Evolutionary conservation across 1,284 basidiomycete genomes (phyloP), one percentile per base, ranked within the genome.

Genomic region (Trametes hirsuta): DNA sequence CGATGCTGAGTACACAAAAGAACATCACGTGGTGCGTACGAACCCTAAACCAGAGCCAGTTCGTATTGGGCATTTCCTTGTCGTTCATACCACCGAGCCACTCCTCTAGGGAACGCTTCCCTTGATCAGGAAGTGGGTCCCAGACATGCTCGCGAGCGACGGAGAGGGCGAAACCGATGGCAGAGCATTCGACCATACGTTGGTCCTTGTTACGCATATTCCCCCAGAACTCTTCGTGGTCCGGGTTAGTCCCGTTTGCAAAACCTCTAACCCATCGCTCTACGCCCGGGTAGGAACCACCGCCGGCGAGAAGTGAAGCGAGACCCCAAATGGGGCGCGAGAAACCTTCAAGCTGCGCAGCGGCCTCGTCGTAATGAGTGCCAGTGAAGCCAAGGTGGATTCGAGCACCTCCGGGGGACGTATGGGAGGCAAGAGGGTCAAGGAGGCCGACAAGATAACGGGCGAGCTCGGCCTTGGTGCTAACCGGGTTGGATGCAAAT

Each of bases 131-230:
- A 47, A 91, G 75, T 11, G 80, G 79, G 72, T 88, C 81, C 84
- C 86, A 91, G 30, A 91, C 75, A 41, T 85, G 77, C 62, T 90
- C 84, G 37, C 81, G 81, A 2, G 86, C 86, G 14, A 90, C 81
- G 9, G 87, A 81, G 47, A 93, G 79, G 0, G 88, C 79, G 71
- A 87, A 91, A 1, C 89, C 89, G 64, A 91, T 86, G 4, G 90
- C 86, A 59, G 86, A 87, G 76, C 90, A 91, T 72, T 91, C 90
- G 0, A 92, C 90, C 90, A 93, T 93, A 25, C 90, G 74, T 73
- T 93, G 90, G 71, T 92, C 90, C 72, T 86, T 89, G 67, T 88
- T 83, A 55, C 82, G 80, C 79, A 90, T 90, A 52, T 82, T 75
- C 2, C 89, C 90, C 90, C 90, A 93, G 72, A 88, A 92, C 74